Percentiles rank a stretch among this genome's conserved stretches.
These are phyloP conservation scores for Solanum clarkiae DNA, from an alignment of 257 asterid genomes.

Conservation along the genomic window DNA sequence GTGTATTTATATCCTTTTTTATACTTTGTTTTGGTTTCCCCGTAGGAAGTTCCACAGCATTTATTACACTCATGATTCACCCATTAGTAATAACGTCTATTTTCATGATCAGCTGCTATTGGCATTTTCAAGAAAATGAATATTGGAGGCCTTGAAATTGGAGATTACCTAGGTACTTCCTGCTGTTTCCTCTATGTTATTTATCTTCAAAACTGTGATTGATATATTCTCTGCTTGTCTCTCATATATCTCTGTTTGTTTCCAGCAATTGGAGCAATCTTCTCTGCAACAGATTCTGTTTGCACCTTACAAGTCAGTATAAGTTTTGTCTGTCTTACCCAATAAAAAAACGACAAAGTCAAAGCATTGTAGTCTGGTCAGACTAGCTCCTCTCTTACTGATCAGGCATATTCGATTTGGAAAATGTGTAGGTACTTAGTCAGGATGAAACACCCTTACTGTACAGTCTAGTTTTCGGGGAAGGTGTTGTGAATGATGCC, in stretches of 20 bases:
- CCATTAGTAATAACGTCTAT: neutral
- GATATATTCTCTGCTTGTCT: neutral
- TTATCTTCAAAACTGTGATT: neutral
- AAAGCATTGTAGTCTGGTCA: neutral
- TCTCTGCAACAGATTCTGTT: conserved; percentile 97
- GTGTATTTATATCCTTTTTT: conserved; percentile 11
- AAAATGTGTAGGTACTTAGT: conserved; percentile 62
- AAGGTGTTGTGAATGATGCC: conserved; percentile 98
- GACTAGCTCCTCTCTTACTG: neutral
- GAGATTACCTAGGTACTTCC: conserved; percentile 79
- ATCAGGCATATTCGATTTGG: conserved; percentile 3
- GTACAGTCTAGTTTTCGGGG: conserved; percentile 96
- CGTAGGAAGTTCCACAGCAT: neutral
- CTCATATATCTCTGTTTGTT: conserved; percentile 6
- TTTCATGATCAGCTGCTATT: conserved; percentile 56
- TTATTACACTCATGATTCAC: neutral
- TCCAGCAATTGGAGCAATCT: conserved; percentile 93
- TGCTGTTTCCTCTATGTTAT: neutral
- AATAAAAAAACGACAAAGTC: neutral
- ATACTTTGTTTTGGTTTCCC: neutral
- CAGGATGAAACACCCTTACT: conserved; percentile 96
- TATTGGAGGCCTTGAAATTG: conserved; percentile 49
- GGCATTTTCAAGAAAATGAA: conserved; percentile 48
- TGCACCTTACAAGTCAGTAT: conserved; percentile 91
- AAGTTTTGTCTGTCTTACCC: neutral